These are phyloP conservation scores for Cnidoscolus chayamansa DNA, from an alignment of 441 rosid genomes.

Conservation along the genomic window DNA sequence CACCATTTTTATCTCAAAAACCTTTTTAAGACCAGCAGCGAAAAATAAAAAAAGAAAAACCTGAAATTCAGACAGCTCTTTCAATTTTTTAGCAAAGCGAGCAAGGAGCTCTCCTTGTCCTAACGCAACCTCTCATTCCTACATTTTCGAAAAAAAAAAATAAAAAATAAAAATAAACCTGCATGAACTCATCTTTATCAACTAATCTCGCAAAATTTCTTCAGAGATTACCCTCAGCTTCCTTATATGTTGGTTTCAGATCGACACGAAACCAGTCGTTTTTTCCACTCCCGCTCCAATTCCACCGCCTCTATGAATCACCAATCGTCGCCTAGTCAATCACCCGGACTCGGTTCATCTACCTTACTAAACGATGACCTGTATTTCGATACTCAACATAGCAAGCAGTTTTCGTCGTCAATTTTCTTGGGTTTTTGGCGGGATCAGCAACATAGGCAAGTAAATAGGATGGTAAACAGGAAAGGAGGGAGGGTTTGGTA, in stretches of 20 bases:
- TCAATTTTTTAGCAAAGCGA: not conserved
- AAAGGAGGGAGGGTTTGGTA: slow-evolving; percentile 44
- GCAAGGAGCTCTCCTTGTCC: slow-evolving; percentile 3
- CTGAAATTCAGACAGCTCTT: slow-evolving; percentile 6
- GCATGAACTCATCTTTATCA: not conserved
- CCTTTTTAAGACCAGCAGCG: not conserved
- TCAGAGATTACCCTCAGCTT: not conserved
- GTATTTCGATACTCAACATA: slow-evolving; percentile 7
- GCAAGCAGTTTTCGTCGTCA: slow-evolving; percentile 22
- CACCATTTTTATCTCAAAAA: too few species aligned
- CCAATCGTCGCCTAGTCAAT: slow-evolving; percentile 20
- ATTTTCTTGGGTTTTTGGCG: slow-evolving; percentile 28
- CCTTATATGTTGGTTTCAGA: slow-evolving; percentile 6
- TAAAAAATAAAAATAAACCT: too few species aligned
- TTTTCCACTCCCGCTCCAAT: slow-evolving; percentile 7
- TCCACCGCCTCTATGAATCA: slow-evolving; percentile 1
- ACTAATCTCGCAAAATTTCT: not conserved
- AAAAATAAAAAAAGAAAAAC: not conserved
- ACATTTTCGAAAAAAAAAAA: too few species aligned
- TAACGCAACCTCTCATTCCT: not conserved
- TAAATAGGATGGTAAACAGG: slow-evolving; percentile 39
- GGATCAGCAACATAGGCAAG: slow-evolving; percentile 27
- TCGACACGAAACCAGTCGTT: not conserved
- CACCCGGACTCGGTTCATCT: slow-evolving; percentile 16
- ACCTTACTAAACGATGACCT: not conserved